Percentiles rank a stretch among this genome's conserved stretches.
These are phyloP conservation scores for Pogostemon cablin DNA, from an alignment of 257 asterid species.

Conservation along the genomic window DNA sequence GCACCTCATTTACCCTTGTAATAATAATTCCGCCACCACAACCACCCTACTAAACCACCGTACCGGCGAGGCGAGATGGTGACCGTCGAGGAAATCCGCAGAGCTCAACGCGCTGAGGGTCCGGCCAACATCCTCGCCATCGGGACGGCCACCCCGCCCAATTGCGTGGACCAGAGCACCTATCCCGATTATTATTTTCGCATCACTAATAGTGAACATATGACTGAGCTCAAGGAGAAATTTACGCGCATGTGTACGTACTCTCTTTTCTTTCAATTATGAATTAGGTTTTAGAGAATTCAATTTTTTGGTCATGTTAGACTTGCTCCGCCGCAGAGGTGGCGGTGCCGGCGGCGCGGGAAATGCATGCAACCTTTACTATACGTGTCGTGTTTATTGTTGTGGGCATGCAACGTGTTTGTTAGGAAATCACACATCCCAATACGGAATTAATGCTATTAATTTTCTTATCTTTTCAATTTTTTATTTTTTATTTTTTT, in stretches of 20 bases:
- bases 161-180: slow-evolving; percentile 67
- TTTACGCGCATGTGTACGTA: slow-evolving; percentile 82
- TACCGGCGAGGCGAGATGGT: slow-evolving; percentile 42
- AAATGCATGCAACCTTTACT: not conserved
- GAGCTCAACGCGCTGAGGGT: slow-evolving; percentile 74
- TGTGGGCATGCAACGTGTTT: not conserved
- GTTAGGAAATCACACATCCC: not conserved
- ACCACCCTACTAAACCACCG: not conserved
- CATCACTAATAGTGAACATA: slow-evolving; percentile 72
- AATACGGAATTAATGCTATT: not conserved
- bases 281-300: not conserved
- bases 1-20: not conserved
- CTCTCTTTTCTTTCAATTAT: not conserved
- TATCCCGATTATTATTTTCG: slow-evolving; percentile 75
- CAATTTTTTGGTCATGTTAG: not conserved
- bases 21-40: not conserved
- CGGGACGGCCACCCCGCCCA: slow-evolving; percentile 69
- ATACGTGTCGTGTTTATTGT: not conserved
- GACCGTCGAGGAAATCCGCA: slow-evolving; percentile 64
- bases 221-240: slow-evolving; percentile 60
- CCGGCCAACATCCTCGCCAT: slow-evolving; percentile 81
- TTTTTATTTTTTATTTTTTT: too few relatives aligned
- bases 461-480: not conserved
- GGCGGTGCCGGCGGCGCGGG: not conserved
- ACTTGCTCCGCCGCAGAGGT: too few relatives aligned